phyloP scores from a whole-genome alignment of 495 filamentous ascomycete genomes.

The Neurospora pannonica region DNA sequence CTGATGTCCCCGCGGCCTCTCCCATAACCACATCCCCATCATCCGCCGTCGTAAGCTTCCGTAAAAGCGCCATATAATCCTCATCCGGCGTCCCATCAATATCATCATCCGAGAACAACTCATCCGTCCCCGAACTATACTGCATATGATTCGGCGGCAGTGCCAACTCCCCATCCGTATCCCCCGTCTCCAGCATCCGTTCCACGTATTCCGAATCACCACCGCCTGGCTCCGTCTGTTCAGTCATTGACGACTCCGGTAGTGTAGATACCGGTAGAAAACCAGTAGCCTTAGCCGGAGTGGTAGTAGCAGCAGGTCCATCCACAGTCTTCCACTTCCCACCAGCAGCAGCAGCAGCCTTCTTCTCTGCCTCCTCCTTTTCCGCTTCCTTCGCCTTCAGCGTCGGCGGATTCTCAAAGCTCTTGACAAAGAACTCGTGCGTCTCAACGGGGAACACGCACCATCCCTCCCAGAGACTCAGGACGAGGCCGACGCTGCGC shows the following conservation, averaged over 20 bases:
- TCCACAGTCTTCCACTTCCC: conserved; percentile 68
- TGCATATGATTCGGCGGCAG: conserved; percentile 5
- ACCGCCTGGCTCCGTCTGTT: too few relatives aligned
- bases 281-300: conserved; percentile 23
- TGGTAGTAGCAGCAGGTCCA: conserved; percentile 28
- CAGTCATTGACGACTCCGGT: too few relatives aligned
- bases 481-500: conserved; percentile 60
- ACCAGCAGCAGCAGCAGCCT: conserved; percentile 23
- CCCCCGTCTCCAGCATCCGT: conserved; percentile 20
- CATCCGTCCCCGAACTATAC: conserved; percentile 17
- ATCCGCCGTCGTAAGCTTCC: conserved; percentile 1
- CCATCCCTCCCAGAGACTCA: conserved; percentile 83
- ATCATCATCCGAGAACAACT: conserved; percentile 16
- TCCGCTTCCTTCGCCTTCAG: conserved; percentile 38
- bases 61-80: conserved; percentile 11
- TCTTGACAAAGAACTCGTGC: conserved; percentile 61
- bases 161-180: conserved; percentile 25
- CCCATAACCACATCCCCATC: conserved; percentile 9
- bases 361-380: conserved; percentile 41
- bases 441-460: conserved; percentile 71
- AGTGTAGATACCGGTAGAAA: conserved; percentile 27
- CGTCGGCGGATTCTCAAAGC: conserved; percentile 66
- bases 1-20: conserved; percentile 10
- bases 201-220: conserved; percentile 22
- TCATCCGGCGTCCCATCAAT: conserved; percentile 18